phyloP scores from a whole-genome alignment of 345 rosid genomes.

The Acer campestre region DNA sequence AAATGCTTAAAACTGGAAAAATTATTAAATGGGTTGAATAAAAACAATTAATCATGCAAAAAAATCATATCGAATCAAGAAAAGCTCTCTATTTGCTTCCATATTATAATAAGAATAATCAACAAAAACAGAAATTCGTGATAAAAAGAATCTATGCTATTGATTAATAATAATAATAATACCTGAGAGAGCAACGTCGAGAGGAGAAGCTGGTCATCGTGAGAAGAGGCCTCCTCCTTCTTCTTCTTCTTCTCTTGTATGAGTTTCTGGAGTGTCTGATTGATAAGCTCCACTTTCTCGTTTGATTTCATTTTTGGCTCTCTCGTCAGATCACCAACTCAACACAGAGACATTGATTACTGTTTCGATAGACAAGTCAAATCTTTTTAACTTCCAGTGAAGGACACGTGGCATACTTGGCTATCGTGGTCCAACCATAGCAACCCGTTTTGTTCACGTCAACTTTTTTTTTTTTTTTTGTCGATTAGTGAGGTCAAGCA shows the following conservation, averaged over 20 bases:
- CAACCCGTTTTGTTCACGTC: neutral
- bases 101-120: neutral
- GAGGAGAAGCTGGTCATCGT: conserved; percentile 53
- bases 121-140: neutral
- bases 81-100: too few species aligned
- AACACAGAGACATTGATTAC: neutral
- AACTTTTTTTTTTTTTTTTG: too few species aligned
- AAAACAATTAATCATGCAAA: neutral
- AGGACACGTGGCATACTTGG: neutral
- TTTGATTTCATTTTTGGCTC: conserved; percentile 39
- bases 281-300: conserved; percentile 43
- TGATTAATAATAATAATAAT: neutral
- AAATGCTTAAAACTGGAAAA: neutral
- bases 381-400: neutral
- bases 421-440: neutral
- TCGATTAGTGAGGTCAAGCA: too few species aligned
- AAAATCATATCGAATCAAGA: neutral
- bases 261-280: conserved; percentile 52
- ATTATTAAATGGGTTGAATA: neutral
- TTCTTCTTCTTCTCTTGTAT: conserved; percentile 44
- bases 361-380: neutral
- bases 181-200: conserved; percentile 69
- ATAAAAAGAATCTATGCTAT: neutral
- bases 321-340: neutral
- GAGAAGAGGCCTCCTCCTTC: conserved; percentile 25